Evolutionary conservation across 2,329 filamentous ascomycete species (phyloP), one percentile per base, ranked within the genome.

Genomic region (Phaeosphaeria sp.): DNA sequence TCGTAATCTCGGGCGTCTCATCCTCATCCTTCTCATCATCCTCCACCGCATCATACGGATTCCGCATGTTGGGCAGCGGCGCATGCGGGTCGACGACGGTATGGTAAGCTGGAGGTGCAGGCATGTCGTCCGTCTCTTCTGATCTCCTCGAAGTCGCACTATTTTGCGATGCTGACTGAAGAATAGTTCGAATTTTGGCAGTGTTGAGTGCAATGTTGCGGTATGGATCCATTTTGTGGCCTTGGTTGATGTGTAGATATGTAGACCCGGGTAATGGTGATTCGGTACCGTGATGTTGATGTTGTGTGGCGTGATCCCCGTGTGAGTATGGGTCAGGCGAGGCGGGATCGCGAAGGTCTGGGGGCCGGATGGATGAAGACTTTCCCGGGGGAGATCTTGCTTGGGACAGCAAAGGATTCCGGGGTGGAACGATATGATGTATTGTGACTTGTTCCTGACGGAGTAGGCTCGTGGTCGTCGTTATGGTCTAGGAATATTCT

Each of bases 261-360:
- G n/a, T 53, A 25, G 27, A 43, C n/a, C 39, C 52, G 52, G 24
- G 27, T 46, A 24, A 30, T 43, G 43, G 43, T 45, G 27, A 18
- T 56, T 46, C 27, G 55, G 53, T 58, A 59, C 58, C 53, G 55
- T 57, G 44, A 49, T 55, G 54, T 55, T 61, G 56, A 18, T 25
- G 61, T n/a, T 61, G 61, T 61, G 67, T 74, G 71, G 68, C 69
- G 71, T 74, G 71, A 74, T 69, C 61, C 55, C 72, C 63, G 66
- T 64, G 61, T 72, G 69, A 73, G 56, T 51, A 46, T 47, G 8
- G 59, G 62, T 69, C 69, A 59, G 62, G 63, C 61, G 61, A 66
- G 65, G 59, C 30, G 57, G 50, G 61, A 59, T 60, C 57, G 51
- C 62, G 50, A 43, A 56, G 55, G 48, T n/a, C 53, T 48, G 21